phyloP scores from a whole-genome alignment of 768 basidiomycete genomes.

The Hydnomerulius pinastri region DNA sequence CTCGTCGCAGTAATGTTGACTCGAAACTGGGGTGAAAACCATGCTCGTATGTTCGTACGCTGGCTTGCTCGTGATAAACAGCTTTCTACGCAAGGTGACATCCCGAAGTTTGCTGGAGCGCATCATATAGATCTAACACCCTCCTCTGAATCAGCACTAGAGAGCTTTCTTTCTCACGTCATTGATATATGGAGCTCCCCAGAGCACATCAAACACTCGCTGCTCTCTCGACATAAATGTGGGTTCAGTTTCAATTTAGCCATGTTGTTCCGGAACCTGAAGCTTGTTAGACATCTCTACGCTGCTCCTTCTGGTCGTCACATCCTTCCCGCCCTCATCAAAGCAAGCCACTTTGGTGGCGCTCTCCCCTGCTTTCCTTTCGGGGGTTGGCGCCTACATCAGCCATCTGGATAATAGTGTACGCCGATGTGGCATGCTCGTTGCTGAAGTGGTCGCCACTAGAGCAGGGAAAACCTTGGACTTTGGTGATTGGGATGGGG shows the following conservation, averaged over 20 bases:
- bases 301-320: conserved; percentile 64
- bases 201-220: conserved; percentile 79
- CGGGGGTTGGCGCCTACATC: conserved; percentile 73
- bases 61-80: conserved; percentile 59
- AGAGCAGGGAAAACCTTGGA: conserved; percentile 63
- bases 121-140: conserved; percentile 2
- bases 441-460: conserved; percentile 77
- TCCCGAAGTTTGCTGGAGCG: conserved; percentile 12
- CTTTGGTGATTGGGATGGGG: conserved; percentile 86
- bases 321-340: conserved; percentile 59
- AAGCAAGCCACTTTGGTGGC: conserved; percentile 46
- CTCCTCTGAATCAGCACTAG: conserved; percentile 37
- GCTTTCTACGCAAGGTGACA: conserved; percentile 32
- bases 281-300: conserved; percentile 65
- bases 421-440: conserved; percentile 90
- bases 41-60: conserved; percentile 65
- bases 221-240: conserved; percentile 78
- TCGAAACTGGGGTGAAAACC: conserved; percentile 59
- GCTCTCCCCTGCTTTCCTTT: conserved; percentile 62
- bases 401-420: conserved; percentile 73
- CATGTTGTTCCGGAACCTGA: neutral
- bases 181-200: conserved; percentile 73
- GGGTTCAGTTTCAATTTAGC: conserved; percentile 30
- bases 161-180: conserved; percentile 46
- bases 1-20: conserved; percentile 47